These are phyloP conservation scores for Zanthoxylum bungeanum DNA, from an alignment of 345 rosid genomes.

Conservation along the genomic window DNA sequence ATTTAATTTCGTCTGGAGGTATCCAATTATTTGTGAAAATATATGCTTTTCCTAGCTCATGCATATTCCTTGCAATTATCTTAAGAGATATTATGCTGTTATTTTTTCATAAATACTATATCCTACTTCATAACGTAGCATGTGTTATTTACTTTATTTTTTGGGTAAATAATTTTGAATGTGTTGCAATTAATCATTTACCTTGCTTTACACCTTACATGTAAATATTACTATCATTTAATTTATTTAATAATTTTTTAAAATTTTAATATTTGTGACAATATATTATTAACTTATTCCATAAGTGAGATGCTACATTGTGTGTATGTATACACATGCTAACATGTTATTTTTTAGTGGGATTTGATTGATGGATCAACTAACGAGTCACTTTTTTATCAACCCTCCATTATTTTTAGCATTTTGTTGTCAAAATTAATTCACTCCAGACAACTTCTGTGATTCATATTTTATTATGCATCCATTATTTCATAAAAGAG, in stretches of 20 bases:
- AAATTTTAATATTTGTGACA: too few relatives aligned
- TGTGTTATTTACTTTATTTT: not conserved
- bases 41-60: constrained; percentile 23
- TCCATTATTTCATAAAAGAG: not conserved
- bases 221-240: too few relatives aligned
- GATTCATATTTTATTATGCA: not conserved
- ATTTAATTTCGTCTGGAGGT: not conserved
- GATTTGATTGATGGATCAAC: not conserved
- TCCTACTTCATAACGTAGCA: not conserved
- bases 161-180: not conserved
- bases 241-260: too few relatives aligned
- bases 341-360: not conserved
- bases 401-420: not conserved
- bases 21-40: not conserved
- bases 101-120: constrained; percentile 5
- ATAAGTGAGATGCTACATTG: too few relatives aligned
- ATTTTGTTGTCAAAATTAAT: not conserved
- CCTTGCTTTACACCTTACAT: not conserved
- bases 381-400: not conserved
- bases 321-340: not conserved
- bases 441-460: not conserved
- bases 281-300: too few relatives aligned
- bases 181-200: not conserved
- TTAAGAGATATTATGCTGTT: not conserved
- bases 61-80: too few relatives aligned